Conservation (phyloP, 176 grass and related monocot species). For the Aegilops speltoides region DNA sequence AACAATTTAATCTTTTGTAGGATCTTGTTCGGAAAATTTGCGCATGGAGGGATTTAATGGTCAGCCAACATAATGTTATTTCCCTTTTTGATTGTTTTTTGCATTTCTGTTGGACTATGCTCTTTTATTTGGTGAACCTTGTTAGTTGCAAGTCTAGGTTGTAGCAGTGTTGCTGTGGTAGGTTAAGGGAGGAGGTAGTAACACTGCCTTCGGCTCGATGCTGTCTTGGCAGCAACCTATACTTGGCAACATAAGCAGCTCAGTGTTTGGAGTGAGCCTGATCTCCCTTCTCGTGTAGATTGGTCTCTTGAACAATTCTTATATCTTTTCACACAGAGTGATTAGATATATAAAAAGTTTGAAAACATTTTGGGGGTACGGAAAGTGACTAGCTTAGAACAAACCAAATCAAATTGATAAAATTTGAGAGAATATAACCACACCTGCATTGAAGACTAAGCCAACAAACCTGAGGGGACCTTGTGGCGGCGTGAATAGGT, state of each 20-base stretch:
- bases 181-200: background rate
- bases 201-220: background rate
- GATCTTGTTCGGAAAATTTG: slow-evolving; percentile 94
- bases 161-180: background rate
- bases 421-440: background rate
- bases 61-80: slow-evolving; percentile 44
- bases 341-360: background rate
- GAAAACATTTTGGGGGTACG: background rate
- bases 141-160: slow-evolving; percentile 2
- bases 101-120: background rate
- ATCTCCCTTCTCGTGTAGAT: slow-evolving; percentile 2
- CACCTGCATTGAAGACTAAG: background rate
- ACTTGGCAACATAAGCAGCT: background rate
- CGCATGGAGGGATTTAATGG: slow-evolving; percentile 98
- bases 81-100: slow-evolving; percentile 1
- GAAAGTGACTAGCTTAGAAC: slow-evolving; percentile 3
- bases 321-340: background rate
- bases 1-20: slow-evolving; percentile 46
- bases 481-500: background rate
- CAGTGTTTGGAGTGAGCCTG: background rate
- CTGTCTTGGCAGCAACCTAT: background rate
- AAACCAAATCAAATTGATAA: background rate
- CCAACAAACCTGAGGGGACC: background rate
- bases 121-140: slow-evolving; percentile 4
- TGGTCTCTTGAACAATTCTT: background rate